These are phyloP conservation scores for Penicillium subrubescens DNA, from an alignment of 495 filamentous ascomycete genomes.

Conservation along the genomic window DNA sequence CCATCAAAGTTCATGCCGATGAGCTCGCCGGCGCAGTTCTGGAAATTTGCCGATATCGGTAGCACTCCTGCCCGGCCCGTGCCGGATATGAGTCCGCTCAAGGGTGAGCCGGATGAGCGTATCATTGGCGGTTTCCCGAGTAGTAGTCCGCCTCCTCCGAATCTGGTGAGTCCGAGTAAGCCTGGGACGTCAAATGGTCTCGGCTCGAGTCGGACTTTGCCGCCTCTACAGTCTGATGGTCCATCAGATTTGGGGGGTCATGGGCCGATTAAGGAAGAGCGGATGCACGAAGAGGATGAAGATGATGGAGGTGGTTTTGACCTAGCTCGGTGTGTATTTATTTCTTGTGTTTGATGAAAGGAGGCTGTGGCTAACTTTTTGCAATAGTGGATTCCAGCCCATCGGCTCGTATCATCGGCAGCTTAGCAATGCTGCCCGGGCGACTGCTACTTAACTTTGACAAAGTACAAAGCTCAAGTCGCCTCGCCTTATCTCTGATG, in stretches of 20 bases:
- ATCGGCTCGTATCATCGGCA: conserved; percentile 68
- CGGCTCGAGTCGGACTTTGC: conserved; percentile 36
- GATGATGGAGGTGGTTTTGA: conserved; percentile 66
- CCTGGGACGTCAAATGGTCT: conserved; percentile 42
- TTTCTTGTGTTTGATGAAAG: conserved; percentile 14
- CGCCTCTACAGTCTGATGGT: conserved; percentile 37
- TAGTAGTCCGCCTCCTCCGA: conserved; percentile 62
- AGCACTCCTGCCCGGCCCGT: conserved; percentile 74
- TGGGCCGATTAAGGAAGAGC: conserved; percentile 21
- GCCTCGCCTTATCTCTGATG: conserved; percentile 2
- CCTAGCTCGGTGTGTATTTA: conserved; percentile 59
- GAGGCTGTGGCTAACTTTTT: conserved; percentile 27
- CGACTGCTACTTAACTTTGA: conserved; percentile 26
- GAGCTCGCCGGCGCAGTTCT: conserved; percentile 95
- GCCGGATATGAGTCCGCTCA: conserved; percentile 63
- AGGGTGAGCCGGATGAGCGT: conserved; percentile 47
- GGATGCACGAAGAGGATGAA: conserved; percentile 46
- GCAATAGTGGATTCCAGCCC: conserved; percentile 65
- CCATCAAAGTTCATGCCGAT: conserved; percentile 95
- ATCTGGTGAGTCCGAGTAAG: conserved; percentile 50
- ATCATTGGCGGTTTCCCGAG: conserved; percentile 60
- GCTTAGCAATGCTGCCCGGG: conserved; percentile 47
- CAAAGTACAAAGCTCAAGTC: neutral
- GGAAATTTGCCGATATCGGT: conserved; percentile 74
- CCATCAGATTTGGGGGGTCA: conserved; percentile 15